A percentile compares a stretch with the other conserved stretches of the same genome.
phyloP scores from a whole-genome alignment of 176 grass and related monocot genomes.

The Luzula sylvatica region DNA sequence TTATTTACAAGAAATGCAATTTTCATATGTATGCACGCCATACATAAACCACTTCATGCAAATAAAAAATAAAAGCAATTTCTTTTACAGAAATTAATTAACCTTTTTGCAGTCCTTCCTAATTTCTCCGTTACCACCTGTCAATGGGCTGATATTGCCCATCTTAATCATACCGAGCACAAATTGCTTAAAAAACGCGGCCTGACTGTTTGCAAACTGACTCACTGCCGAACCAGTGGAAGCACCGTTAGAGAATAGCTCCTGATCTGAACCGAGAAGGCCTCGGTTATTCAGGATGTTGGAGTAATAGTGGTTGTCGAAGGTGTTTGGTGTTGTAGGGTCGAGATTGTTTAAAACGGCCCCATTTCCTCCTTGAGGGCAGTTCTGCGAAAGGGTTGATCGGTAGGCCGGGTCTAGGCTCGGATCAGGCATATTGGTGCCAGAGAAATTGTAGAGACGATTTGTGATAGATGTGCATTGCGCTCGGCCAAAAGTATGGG shows the following conservation, averaged over 20 bases:
- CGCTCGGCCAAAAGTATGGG: conserved; percentile 48
- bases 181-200: conserved; percentile 39
- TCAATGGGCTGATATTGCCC: conserved; percentile 38
- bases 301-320: conserved; percentile 59
- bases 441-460: conserved; percentile 53
- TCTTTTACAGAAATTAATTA: too few relatives aligned
- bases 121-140: conserved; percentile 25
- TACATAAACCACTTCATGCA: too few relatives aligned
- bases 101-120: conserved; percentile 25
- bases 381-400: conserved; percentile 9
- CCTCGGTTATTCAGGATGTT: conserved; percentile 32
- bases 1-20: too few relatives aligned
- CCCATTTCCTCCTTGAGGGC: background rate
- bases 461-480: conserved; percentile 30
- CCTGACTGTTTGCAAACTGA: conserved; percentile 34
- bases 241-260: conserved; percentile 28
- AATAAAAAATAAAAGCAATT: too few relatives aligned
- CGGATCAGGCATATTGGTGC: conserved; percentile 33
- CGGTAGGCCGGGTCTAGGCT: conserved; percentile 16
- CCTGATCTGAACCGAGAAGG: conserved; percentile 44
- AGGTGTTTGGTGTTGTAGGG: conserved; percentile 31
- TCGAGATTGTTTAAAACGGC: conserved; percentile 30
- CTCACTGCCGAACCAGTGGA: conserved; percentile 36
- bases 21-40: too few relatives aligned
- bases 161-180: conserved; percentile 51